phyloP scores from a whole-genome alignment of 306 rosid genomes.

The Spatholobus suberectus region DNA sequence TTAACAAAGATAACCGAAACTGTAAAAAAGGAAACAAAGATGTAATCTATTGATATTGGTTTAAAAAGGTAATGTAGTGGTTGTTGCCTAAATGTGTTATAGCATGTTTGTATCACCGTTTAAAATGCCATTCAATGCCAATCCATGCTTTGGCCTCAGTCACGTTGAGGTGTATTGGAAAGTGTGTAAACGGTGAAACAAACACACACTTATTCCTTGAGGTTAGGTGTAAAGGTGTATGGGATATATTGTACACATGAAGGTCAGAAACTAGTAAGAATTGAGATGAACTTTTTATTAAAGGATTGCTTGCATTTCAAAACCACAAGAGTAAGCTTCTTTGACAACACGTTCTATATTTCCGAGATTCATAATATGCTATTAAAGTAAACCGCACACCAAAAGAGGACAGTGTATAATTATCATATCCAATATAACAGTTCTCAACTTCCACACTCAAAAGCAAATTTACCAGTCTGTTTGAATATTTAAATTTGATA shows the following conservation, averaged over 20 bases:
- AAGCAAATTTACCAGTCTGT: not conserved
- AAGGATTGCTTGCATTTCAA: not conserved
- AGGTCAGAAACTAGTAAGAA: not conserved
- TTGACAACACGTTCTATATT: constrained; percentile 18
- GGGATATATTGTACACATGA: not conserved
- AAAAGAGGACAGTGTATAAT: not conserved
- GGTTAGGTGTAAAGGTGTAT: not conserved
- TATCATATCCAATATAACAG: not conserved
- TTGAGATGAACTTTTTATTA: not conserved
- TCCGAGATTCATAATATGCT: not conserved
- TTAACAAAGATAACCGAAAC: constrained; percentile 32
- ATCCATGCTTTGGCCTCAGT: no score
- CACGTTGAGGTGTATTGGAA: no score
- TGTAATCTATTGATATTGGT: not conserved
- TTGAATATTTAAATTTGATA: not conserved
- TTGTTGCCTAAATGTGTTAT: not conserved
- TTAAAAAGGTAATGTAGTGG: not conserved
- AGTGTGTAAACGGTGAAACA: no score
- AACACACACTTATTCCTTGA: no score
- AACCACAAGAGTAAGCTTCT: constrained; percentile 20
- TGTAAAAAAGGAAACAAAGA: constrained; percentile 34
- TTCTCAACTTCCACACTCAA: not conserved
- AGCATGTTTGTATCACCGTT: no score
- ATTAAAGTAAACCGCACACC: not conserved
- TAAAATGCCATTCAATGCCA: no score